A percentile compares a stretch with the other conserved stretches of the same genome.
These are phyloP conservation scores for Fusarium cicatricum DNA, from an alignment of 2,329 filamentous ascomycete genomes.

Conservation along the genomic window DNA sequence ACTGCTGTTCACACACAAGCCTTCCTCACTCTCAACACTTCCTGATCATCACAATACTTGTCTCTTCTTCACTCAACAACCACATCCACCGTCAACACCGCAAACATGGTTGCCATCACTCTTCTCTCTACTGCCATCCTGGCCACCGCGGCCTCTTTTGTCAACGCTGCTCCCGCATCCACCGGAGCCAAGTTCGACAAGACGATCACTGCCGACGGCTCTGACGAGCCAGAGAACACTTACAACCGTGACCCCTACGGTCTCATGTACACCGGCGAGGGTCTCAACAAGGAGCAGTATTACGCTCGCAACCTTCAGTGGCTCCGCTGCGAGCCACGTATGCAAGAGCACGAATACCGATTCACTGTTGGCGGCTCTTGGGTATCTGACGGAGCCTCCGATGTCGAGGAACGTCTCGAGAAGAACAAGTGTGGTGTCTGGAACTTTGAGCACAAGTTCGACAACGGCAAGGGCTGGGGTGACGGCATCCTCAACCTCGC, in stretches of 20 bases:
- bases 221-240: neutral
- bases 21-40: neutral
- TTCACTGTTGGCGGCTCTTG: constrained; percentile 29
- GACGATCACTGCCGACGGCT: neutral
- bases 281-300: constrained; percentile 26
- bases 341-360: neutral
- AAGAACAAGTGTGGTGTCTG: neutral
- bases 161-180: neutral
- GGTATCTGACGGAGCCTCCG: constrained; percentile 2
- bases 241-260: neutral
- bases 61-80: neutral
- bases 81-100: neutral
- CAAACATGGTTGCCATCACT: neutral
- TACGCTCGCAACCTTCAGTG: constrained; percentile 30
- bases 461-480: constrained; percentile 26
- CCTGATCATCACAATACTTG: neutral
- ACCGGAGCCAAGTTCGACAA: neutral
- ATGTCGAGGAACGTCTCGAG: neutral
- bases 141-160: no score
- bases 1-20: neutral
- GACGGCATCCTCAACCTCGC: constrained; percentile 18
- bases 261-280: neutral
- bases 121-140: neutral
- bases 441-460: constrained; percentile 23
- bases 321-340: constrained; percentile 20